Evolutionary conservation across 345 rosid species (phyloP).

Genomic region (Syzygium oleosum): DNA sequence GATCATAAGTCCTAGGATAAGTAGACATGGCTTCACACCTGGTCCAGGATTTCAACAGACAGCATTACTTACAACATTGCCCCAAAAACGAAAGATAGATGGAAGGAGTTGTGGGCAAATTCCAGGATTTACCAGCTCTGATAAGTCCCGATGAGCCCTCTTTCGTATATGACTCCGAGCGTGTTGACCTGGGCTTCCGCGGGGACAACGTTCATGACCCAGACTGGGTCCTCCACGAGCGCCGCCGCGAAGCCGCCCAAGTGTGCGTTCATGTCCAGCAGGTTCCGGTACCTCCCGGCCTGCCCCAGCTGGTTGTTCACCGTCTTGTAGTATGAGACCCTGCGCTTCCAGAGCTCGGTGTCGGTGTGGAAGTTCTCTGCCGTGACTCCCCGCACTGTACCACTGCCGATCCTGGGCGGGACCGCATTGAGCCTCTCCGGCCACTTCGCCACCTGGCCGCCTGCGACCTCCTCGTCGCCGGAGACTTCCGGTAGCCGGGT

Average conservation of each 20-base stretch:
- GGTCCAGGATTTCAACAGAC: neutral
- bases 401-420: constrained; percentile 38
- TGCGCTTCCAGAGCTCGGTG: constrained; percentile 23
- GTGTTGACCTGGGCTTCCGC: constrained; percentile 24
- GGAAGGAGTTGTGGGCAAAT: neutral
- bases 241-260: constrained; percentile 46
- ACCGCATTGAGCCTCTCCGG: constrained; percentile 30
- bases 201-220: constrained; percentile 53
- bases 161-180: constrained; percentile 36
- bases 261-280: constrained; percentile 45
- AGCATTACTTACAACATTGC: neutral
- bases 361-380: constrained; percentile 23
- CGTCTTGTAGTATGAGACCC: constrained; percentile 29
- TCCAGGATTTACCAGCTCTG: constrained; percentile 27
- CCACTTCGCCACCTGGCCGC: constrained; percentile 27
- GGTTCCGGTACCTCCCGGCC: constrained; percentile 33
- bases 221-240: constrained; percentile 19
- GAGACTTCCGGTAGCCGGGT: constrained; percentile 33
- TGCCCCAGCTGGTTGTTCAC: constrained; percentile 26
- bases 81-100: neutral
- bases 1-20: constrained; percentile 48
- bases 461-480: constrained; percentile 12
- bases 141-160: constrained; percentile 43
- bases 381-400: constrained; percentile 27
- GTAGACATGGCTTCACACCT: constrained; percentile 65